Evolutionary conservation across 169 alveolate species (phyloP).

Genomic region (Eimeria praecox): DNA sequence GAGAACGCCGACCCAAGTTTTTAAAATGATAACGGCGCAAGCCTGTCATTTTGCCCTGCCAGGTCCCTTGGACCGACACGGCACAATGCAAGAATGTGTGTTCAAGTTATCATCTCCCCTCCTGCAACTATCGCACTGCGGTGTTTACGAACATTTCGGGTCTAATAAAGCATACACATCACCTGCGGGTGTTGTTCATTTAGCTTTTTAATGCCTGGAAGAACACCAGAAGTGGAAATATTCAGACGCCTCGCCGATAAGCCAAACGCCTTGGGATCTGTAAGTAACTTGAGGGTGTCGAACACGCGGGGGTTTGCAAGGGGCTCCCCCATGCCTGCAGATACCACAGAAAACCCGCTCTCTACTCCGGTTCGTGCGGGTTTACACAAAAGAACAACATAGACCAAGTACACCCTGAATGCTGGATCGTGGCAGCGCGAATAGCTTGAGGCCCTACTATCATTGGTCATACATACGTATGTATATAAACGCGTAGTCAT

Average conservation of each 20-base stretch:
- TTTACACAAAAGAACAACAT: background rate
- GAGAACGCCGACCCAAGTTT: background rate
- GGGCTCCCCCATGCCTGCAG: conserved; percentile 93
- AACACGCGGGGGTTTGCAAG: conserved; percentile 93
- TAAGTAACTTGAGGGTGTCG: conserved; percentile 89
- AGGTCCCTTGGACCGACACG: background rate
- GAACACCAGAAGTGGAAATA: conserved; percentile 91
- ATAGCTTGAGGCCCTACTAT: background rate
- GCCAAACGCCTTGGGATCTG: conserved; percentile 85
- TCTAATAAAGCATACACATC: background rate
- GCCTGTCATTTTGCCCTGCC: background rate
- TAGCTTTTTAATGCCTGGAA: conserved; percentile 92
- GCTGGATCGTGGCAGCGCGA: background rate
- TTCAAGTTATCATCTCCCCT: background rate
- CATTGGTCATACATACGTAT: too few species aligned
- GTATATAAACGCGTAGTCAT: too few species aligned
- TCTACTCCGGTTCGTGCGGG: background rate
- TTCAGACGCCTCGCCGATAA: conserved; percentile 90
- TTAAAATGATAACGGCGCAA: background rate
- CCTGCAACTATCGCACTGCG: background rate
- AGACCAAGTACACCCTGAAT: background rate
- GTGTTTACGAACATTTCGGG: background rate
- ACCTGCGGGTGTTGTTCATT: conserved; percentile 89
- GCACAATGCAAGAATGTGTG: background rate
- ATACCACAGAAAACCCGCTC: background rate